Base-by-base conservation (phyloP, 2,329 filamentous ascomycete genomes). In the Orbilia javanica region DNA sequence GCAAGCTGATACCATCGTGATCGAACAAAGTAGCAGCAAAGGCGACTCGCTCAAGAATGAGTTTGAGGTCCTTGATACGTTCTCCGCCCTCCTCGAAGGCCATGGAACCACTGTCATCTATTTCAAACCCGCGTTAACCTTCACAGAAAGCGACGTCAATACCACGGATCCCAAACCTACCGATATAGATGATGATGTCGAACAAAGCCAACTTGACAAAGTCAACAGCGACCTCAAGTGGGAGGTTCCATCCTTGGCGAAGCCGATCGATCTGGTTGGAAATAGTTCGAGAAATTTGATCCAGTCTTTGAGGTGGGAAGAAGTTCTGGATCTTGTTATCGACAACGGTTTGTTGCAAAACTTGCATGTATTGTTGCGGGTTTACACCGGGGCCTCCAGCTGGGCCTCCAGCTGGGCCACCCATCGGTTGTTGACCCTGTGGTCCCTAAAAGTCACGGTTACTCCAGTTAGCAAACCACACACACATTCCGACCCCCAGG, bases 1-100 rank as follows among this genome's bases (percentile, higher is more conserved):
- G 89, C 44, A 92, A 84, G 29, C 88, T 88, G 79, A 92, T 90
- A 48, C 90, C 90, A 81, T 92, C 90, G 36, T 89, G 86, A 79
- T 92, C 90, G 81, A 92, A 92, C n/a, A 91, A 86, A 1, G 89
- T 89, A 2, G 90, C 89, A 6, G 89, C 89, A 73, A 87, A 90
- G 20, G 89, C 87, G 65, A 91, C 89, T 63, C 89, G 88, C 60
- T 87, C 86, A 79, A 92, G 83, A 80, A 91, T 91, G 80, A 91
- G 85, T 82, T 88, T 87, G 80, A 92, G 84, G 80, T 92, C 90
- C 79, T 90, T 88, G 84, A 91, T 91, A 77, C 90, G 88, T 81
- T 89, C 87, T 50, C 90, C 90, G 72, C 88, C 87, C 82, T 91
- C 89, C 81, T 91, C 89, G 80, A 92, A 91, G 70, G 88, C 86